phyloP scores from a whole-genome alignment of 2,329 filamentous ascomycete species.

The Cryphonectria naterciae region DNA sequence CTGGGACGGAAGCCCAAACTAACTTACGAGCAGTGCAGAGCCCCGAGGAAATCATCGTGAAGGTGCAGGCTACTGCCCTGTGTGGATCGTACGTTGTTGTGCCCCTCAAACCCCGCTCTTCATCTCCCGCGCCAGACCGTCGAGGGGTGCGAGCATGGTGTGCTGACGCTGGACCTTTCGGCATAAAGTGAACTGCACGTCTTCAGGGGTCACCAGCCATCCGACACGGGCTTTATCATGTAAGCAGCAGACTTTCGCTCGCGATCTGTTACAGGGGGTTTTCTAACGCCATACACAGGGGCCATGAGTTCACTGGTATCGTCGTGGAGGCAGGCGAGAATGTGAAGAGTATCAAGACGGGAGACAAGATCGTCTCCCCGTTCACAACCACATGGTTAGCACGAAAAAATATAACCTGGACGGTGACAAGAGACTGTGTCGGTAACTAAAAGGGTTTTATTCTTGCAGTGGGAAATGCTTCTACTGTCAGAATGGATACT shows the following conservation, averaged over 20 bases:
- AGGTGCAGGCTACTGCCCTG: constrained; percentile 79
- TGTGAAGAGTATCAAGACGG: constrained; percentile 71
- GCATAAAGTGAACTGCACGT: constrained; percentile 75
- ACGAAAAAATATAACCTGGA: background rate
- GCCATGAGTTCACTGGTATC: constrained; percentile 85
- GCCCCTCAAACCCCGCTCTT: constrained; percentile 11
- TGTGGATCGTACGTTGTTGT: constrained; percentile 77
- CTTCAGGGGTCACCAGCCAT: constrained; percentile 79
- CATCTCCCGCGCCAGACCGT: constrained; percentile 3
- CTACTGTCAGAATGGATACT: constrained; percentile 78
- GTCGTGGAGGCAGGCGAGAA: constrained; percentile 69
- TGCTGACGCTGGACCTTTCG: constrained; percentile 6
- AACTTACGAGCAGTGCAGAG: constrained; percentile 57
- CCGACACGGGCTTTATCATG: constrained; percentile 66
- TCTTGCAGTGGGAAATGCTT: constrained; percentile 69
- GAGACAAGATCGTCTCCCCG: constrained; percentile 80
- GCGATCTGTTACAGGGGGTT: background rate
- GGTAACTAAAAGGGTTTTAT: constrained; percentile 1
- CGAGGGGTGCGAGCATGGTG: background rate
- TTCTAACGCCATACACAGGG: constrained; percentile 38
- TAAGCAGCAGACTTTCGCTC: background rate
- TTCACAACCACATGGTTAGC: constrained; percentile 80
- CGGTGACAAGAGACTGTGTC: background rate
- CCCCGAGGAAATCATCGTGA: constrained; percentile 77
- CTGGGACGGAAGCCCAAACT: constrained; percentile 23